phyloP scores from a whole-genome alignment of 2,329 filamentous ascomycete species.

The Davidsoniella virescens region DNA sequence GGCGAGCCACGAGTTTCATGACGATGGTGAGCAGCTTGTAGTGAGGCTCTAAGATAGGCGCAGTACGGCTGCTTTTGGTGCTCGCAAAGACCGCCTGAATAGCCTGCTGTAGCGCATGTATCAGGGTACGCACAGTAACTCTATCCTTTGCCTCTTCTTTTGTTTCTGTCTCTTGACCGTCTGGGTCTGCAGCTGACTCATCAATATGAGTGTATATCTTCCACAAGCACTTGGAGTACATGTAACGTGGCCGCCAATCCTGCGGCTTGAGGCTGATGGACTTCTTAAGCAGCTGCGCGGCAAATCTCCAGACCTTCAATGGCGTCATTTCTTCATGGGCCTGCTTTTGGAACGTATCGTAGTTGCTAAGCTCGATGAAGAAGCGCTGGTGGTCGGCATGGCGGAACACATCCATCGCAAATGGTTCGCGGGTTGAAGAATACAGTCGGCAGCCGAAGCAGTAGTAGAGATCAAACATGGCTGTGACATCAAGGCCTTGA shows the following conservation, averaged over 20 bases:
- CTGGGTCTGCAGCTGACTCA: too few species aligned
- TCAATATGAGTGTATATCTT: constrained; percentile 33
- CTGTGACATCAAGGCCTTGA: constrained; percentile 8
- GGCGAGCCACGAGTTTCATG: constrained; percentile 57
- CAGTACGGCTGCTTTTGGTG: constrained; percentile 42
- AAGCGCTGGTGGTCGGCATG: constrained; percentile 41
- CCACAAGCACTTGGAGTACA: constrained; percentile 47
- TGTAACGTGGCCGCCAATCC: constrained; percentile 46
- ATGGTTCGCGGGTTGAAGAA: constrained; percentile 44
- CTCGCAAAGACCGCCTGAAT: constrained; percentile 33
- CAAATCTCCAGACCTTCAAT: constrained; percentile 46
- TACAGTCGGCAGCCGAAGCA: constrained; percentile 47
- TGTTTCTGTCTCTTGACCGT: too few species aligned
- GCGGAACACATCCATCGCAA: constrained; percentile 45
- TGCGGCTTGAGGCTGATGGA: constrained; percentile 36
- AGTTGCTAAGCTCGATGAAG: constrained; percentile 34
- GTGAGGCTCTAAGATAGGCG: constrained; percentile 78
- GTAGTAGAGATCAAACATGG: constrained; percentile 39
- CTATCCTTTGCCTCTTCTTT: too few species aligned
- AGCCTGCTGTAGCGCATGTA: constrained; percentile 34
- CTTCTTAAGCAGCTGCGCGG: constrained; percentile 37
- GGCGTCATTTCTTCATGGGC: constrained; percentile 40
- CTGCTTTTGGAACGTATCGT: constrained; percentile 34
- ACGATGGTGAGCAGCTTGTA: constrained; percentile 76
- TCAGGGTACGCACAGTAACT: constrained; percentile 16